phyloP scores from a whole-genome alignment of 2,329 filamentous ascomycete genomes.

The Xylaria sp. region DNA sequence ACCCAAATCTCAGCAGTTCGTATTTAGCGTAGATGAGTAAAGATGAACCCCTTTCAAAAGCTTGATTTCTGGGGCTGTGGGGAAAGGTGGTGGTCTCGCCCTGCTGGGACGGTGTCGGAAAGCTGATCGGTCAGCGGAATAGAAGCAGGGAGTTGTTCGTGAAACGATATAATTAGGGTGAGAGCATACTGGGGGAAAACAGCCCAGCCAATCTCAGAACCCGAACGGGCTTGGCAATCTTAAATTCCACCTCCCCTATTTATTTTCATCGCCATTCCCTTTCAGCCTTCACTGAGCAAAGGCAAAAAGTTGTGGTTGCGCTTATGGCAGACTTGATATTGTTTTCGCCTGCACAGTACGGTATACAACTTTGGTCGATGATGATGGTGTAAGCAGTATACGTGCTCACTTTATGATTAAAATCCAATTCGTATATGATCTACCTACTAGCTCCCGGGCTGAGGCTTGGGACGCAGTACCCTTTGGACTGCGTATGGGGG shows the following conservation, averaged over 20 bases:
- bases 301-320: too few relatives aligned
- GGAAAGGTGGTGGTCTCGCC: constrained; percentile 43
- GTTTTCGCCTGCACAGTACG: background rate
- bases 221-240: constrained; percentile 1
- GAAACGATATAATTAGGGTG: constrained; percentile 1
- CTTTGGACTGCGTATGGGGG: too few relatives aligned
- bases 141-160: constrained; percentile 5
- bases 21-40: constrained; percentile 18
- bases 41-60: constrained; percentile 39
- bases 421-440: too few relatives aligned
- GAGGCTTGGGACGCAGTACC: too few relatives aligned
- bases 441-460: too few relatives aligned
- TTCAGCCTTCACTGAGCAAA: background rate
- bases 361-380: too few relatives aligned
- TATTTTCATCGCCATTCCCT: background rate
- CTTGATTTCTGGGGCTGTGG: constrained; percentile 46
- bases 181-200: background rate
- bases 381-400: too few relatives aligned
- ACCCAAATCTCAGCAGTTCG: constrained; percentile 13
- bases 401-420: too few relatives aligned
- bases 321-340: background rate
- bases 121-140: constrained; percentile 29
- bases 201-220: background rate
- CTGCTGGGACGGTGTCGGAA: constrained; percentile 31
- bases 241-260: background rate